Base-by-base conservation (phyloP, 768 basidiomycete genomes). In the Xerocomus brunneocitrinus region DNA sequence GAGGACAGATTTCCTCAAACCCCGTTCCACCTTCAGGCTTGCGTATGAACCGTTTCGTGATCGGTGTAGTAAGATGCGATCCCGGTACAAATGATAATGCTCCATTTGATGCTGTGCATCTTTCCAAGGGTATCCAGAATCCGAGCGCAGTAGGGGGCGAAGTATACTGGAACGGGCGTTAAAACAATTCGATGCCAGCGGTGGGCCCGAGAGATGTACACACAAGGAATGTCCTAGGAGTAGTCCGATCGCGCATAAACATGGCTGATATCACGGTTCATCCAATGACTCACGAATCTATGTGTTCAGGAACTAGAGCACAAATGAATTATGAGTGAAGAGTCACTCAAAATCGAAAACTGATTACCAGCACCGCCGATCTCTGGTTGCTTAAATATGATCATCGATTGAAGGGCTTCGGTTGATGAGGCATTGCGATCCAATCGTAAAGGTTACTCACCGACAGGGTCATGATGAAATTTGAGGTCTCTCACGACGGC, bases 41-140 rank as follows among this genome's bases (percentile, higher is more conserved):
- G 14, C 93, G 84, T 19, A 98, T 82, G 64, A 98, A 93, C 10
- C 97, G 88, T 62, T 91, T 89, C 6, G 83, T 79, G 44, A 95
- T 82, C 1, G 84, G 80, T 2, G 81, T 74, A 0, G 76, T 79
- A 31, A 87, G 77, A 68, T 99, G 97, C 1, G 93, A 95, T 22
- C 95, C 93, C 0, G 95, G 94, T 3, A 91, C 75, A 71, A 95
- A 95, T 5, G 87, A 90, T 6, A 94, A 78, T 8, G 92, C 91
- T 8, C 93, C 93, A 61, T 95, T 95, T 41, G 73, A 71, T 2
- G 79, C 65, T 5, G 93, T 94, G 68, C 94, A 97, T 54, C 81
- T 78, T 67, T 98, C 95, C 35, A 99, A 74, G 0, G 95, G 91
- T 53, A 98, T 89, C 97, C 97, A 99, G 67, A 95, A 91, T 2